Percentiles rank a stretch among this genome's conserved stretches.
phyloP scores from a whole-genome alignment of 2,329 filamentous ascomycete genomes.

The Sarocladium strictum region DNA sequence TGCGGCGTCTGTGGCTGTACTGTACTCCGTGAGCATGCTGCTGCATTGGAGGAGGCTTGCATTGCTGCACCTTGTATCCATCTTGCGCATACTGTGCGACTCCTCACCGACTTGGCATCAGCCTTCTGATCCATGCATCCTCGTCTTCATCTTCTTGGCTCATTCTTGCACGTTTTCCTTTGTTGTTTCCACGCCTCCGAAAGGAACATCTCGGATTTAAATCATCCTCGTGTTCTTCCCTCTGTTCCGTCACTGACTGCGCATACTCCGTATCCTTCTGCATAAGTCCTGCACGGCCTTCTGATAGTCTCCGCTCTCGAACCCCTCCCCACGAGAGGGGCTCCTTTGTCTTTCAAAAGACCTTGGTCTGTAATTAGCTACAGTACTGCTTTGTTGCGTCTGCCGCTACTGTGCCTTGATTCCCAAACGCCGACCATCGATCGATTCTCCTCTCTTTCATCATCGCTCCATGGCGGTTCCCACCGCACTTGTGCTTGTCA shows the following conservation, averaged over 20 bases:
- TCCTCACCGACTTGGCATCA: no score
- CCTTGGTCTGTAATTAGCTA: no score
- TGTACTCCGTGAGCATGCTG: no score
- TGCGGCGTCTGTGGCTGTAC: no score
- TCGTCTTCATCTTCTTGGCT: background rate
- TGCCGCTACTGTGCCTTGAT: background rate
- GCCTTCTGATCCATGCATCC: no score
- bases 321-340: background rate
- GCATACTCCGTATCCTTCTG: background rate
- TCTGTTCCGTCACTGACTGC: background rate
- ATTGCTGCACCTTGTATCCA: no score
- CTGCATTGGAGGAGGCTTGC: no score
- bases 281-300: constrained; percentile 6
- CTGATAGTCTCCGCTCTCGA: background rate
- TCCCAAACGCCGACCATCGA: background rate
- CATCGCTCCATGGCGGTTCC: background rate
- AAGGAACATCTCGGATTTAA: background rate
- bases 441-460: background rate
- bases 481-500: background rate
- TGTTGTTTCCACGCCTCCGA: background rate
- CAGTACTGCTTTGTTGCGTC: background rate
- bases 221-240: background rate
- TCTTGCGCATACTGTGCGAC: no score
- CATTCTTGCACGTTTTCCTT: background rate
- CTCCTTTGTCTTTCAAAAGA: background rate